Base-by-base conservation (phyloP, 768 basidiomycete genomes). In the Mycena crocata region DNA sequence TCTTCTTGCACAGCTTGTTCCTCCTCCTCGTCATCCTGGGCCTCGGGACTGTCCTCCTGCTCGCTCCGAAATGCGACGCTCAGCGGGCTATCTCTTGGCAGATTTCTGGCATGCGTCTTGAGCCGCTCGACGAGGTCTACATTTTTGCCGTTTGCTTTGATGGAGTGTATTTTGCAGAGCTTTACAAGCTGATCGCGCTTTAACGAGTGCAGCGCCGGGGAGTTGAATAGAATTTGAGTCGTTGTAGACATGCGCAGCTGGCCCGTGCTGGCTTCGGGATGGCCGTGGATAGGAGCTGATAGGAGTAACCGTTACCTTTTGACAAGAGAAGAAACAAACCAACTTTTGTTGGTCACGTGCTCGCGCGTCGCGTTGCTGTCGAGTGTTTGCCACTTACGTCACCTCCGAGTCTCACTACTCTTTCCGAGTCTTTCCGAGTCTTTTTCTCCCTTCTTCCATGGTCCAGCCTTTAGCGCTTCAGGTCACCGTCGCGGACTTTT, bases 181-280 rank as follows among this genome's bases (percentile, higher is more conserved):
- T 92, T 93, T 57, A 93, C 85, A 45, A 95, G 91, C 73, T 95
- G 93, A 49, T 92, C 89, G 52, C 94, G 90, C 75, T 93, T 94
- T 45, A 95, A 86, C 24, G 93, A 91, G 74, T 93, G 88, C 31
- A 95, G 78, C 2, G 94, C 93, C 0, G 93, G 92, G 5, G 93
- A 93, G 77, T 95, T 93, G 79, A 92, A 93, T 14, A 95, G 79
- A 51, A 95, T 94, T 70, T 93, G 85, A 0, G 91, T 93, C 2
- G 90, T 92, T 12, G 87, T 88, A 23, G 89, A 87, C 90, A 91
- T 67, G 34, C 23, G n/a, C 24, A 5, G 34, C 51, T n/a, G n/a
- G 51, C 51, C 34, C n/a, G n/a, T n/a, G n/a, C n/a, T 23, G 23
- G 34, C 23, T 31, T 4, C 51, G 6, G 17, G 35, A 34, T 34